phyloP scores from a whole-genome alignment of 805 yeast species.

The Yarrowia porcina region DNA sequence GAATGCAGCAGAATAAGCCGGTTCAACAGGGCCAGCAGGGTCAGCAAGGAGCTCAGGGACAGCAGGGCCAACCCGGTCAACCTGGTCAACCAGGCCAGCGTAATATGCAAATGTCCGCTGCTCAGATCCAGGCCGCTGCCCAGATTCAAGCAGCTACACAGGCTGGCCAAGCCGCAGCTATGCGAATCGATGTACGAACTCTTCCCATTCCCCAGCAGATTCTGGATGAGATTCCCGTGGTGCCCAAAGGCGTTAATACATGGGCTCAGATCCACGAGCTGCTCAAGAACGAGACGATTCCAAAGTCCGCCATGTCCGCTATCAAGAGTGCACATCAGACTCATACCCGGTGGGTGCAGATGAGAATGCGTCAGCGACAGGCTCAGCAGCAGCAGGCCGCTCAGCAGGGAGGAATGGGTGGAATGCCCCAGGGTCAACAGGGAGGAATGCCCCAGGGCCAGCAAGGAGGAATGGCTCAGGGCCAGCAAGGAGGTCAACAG shows the following conservation, averaged over 20 bases:
- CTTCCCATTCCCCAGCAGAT: conserved; percentile 70
- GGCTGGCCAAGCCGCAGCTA: conserved; percentile 30
- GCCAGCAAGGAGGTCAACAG: neutral
- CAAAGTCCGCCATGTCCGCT: conserved; percentile 54
- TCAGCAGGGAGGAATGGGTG: conserved; percentile 26
- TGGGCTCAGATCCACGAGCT: conserved; percentile 77
- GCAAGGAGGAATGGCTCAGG: neutral
- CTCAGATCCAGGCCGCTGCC: conserved; percentile 12
- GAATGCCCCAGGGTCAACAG: neutral
- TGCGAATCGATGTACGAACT: conserved; percentile 46
- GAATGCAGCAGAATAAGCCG: conserved; percentile 29
- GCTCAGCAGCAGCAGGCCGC: conserved; percentile 32
- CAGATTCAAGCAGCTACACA: conserved; percentile 21
- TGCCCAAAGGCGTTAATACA: conserved; percentile 74
- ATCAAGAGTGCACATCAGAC: conserved; percentile 62
- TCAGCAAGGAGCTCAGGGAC: conserved; percentile 28
- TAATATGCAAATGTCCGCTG: neutral
- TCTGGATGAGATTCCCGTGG: conserved; percentile 62
- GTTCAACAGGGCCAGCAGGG: conserved; percentile 27
- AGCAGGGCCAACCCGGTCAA: neutral
- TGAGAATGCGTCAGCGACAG: conserved; percentile 27
- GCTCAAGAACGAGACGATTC: conserved; percentile 54
- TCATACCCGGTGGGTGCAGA: conserved; percentile 35
- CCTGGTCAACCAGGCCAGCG: conserved; percentile 30
- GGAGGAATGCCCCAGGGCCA: neutral